These are phyloP conservation scores for Nyctanthes arbortristis DNA, from an alignment of 257 asterid genomes.

Conservation along the genomic window DNA sequence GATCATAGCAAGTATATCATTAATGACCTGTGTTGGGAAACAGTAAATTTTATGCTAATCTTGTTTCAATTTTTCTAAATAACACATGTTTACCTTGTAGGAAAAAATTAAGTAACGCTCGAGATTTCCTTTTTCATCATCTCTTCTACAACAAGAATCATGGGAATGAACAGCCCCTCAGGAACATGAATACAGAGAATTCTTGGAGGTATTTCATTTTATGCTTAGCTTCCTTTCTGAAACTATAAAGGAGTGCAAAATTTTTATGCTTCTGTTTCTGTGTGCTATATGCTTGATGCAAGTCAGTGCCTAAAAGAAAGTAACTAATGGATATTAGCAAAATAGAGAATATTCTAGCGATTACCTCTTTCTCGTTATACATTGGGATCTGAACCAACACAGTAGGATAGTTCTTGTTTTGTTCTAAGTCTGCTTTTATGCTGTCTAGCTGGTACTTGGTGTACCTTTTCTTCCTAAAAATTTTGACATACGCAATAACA, in stretches of 20 bases:
- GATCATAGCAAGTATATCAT: background rate
- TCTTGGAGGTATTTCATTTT: background rate
- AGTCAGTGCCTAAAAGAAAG: background rate
- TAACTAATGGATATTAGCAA: background rate
- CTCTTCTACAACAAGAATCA: background rate
- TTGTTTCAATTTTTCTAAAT: background rate
- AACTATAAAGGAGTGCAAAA: background rate
- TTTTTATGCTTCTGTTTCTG: background rate
- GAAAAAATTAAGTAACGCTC: background rate
- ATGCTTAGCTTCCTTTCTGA: background rate
- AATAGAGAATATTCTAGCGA: background rate
- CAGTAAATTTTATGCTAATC: background rate
- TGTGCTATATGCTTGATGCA: constrained; percentile 5
- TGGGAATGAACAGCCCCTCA: background rate
- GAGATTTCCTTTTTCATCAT: background rate
- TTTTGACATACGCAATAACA: constrained; percentile 63
- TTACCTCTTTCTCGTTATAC: constrained; percentile 90
- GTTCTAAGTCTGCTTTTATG: constrained; percentile 62
- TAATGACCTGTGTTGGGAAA: background rate
- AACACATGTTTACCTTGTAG: background rate
- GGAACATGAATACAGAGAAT: background rate
- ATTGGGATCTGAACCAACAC: constrained; percentile 87
- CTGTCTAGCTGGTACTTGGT: constrained; percentile 73
- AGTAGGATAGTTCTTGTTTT: constrained; percentile 51
- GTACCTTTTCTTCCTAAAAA: constrained; percentile 66